Evolutionary conservation across 208 protist species (phyloP), one percentile per base, ranked within the genome.

Genomic region (Perkinsela sp.): DNA sequence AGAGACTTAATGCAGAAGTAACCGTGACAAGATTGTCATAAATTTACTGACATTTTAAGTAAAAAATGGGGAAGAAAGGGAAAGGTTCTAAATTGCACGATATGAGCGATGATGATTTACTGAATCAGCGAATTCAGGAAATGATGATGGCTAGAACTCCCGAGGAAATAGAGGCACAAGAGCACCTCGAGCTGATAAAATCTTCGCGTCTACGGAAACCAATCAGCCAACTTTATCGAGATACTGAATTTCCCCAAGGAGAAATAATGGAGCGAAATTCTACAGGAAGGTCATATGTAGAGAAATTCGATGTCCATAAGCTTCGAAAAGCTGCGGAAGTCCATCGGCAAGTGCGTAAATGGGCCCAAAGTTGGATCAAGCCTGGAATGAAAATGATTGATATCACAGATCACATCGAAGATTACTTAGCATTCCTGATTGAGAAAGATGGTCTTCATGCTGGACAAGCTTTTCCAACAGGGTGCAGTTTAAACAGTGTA

Each of bases 401-500:
- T 48, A 89, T 96, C 71, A 84, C 77, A n/a, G 89, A 96, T 72
- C 75, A 76, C 30, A 86, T 96, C 29, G 94, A 96, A 74, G 83
- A 81, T 69, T 89, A 78, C 32, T 66, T 81, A 1, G 75, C 83
- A 72, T 72, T 82, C 66, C 77, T 96, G 1, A 93, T 95, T 68
- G 83, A 83, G 66, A 93, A 82, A 32, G 82, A 96, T 69, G 89
- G 85, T 57, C 73, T 93, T 32, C 66, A 82, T 32, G 76, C 83
- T 28, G 89, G 93, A 29, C 85, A 93, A 73, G 89, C 83, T 1
- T 96, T 94, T 71, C 90, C 90, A 31, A 93, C 89, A 0, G 85
- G 87, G 31, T 89, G 78, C 78, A 97, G 92, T 6, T 72, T 98
- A 28, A 98, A 99, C 78, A 75, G 96, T 73, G 80, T 86, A 31